Base-by-base conservation (phyloP, 2,329 filamentous ascomycete genomes). In the Balansia obtecta region DNA sequence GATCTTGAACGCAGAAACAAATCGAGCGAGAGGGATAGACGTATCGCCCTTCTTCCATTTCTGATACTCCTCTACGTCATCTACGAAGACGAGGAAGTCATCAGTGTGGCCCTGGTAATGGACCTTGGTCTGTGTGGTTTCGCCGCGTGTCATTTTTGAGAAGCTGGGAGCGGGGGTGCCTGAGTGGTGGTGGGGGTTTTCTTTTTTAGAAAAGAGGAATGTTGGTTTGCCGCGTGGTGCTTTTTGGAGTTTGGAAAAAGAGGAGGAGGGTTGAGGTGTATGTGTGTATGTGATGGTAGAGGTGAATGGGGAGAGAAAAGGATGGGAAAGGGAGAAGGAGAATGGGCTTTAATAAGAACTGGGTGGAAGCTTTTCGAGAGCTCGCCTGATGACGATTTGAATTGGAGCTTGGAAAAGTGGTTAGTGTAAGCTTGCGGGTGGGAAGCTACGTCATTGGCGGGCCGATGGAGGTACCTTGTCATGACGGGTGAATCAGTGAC, bases 1-100 rank as follows among this genome's bases (percentile, higher is more conserved):
- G 63, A 98, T 76, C 76, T 95, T 87, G 76, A 88, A 97, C 8
- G 85, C 77, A 52, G 83, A 88, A 50, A 97, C 78, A 51, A 98
- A 90, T 61, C 96, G 83, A 1, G 86, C 78, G 45, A 97, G 72
- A 38, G 93, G 86, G 32, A 93, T 73, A 32, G 78, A 83, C 64
- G 80, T 82, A 73, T 97, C 91, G 4, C 65, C 72, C 74, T 83
- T 43, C 5, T 33, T 81, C 91, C 91, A 97, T 68, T 91, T 83
- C 68, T 86, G 74, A 61, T 88, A 82, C 46, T 76, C 74, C 53
- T 86, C 71, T 50, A 66, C 57, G 57, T 79, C 77, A 55, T 82
- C 78, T 46, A 82, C 64, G 58, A 82, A 80, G 65, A 81, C 65
- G 62, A 81, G 62, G 61, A 77, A 82, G 65, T 81, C 76, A 37